Evolutionary conservation across 2,329 filamentous ascomycete species (phyloP).

Genomic region (Aspergillus pseudonomiae): DNA sequence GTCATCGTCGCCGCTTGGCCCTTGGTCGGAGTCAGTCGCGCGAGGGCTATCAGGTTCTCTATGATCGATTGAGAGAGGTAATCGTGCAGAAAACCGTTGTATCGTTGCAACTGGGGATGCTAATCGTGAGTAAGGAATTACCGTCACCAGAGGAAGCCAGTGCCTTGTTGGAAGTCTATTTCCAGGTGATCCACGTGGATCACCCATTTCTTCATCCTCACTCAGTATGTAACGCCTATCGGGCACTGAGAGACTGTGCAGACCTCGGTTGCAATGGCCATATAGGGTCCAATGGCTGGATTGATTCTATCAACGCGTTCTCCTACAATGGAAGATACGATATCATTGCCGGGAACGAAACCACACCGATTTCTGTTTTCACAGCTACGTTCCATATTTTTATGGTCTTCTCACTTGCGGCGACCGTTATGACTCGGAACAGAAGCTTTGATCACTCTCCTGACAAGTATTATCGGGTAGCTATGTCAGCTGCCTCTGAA

Average conservation of each 20-base stretch:
- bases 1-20: no score
- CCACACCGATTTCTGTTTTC: not conserved
- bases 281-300: no score
- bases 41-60: no score
- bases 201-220: conserved; percentile 33
- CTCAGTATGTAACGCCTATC: conserved; percentile 30
- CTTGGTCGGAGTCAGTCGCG: no score
- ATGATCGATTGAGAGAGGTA: no score
- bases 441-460: conserved; percentile 41
- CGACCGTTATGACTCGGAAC: conserved; percentile 38
- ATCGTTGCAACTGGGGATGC: fast-evolving
- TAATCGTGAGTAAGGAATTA: no score
- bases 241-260: conserved; percentile 19
- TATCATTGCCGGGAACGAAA: no score
- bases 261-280: no score
- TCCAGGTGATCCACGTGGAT: conserved; percentile 34
- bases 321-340: no score
- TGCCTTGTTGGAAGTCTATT: conserved; percentile 28
- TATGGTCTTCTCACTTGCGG: conserved; percentile 40
- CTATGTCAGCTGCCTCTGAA: conserved; percentile 34
- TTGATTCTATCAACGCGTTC: no score
- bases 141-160: conserved; percentile 25
- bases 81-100: no score
- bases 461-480: conserved; percentile 36
- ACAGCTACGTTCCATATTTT: conserved; percentile 37